Evolutionary conservation across 2,329 filamentous ascomycete genomes (phyloP).

Genomic region (Lachnellula cervina): DNA sequence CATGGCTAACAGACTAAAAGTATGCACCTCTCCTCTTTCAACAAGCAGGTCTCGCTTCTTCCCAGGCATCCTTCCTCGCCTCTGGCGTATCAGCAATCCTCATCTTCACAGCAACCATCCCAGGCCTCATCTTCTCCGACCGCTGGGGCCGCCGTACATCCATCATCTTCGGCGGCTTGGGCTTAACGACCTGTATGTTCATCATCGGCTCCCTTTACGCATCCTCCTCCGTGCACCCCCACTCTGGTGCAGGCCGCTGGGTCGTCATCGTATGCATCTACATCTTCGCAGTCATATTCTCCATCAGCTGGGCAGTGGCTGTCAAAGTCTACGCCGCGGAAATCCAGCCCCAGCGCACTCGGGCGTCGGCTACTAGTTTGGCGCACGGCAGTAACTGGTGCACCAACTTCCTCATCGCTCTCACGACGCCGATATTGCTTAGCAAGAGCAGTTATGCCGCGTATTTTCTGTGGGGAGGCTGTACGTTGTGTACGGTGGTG

Average conservation of each 20-base stretch:
- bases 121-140: conserved; percentile 51
- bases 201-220: conserved; percentile 51
- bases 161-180: conserved; percentile 48
- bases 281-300: conserved; percentile 43
- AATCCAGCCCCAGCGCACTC: conserved; percentile 51
- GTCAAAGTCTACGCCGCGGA: conserved; percentile 54
- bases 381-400: conserved; percentile 32
- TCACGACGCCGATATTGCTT: conserved; percentile 32
- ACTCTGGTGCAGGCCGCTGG: conserved; percentile 41
- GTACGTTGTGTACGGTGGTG: conserved; percentile 29
- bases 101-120: conserved; percentile 53
- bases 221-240: conserved; percentile 37
- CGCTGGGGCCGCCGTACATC: conserved; percentile 52
- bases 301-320: conserved; percentile 49
- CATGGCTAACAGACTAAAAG: conserved; percentile 27
- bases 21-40: conserved; percentile 58
- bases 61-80: conserved; percentile 53
- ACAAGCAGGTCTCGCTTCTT: conserved; percentile 52
- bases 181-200: conserved; percentile 46
- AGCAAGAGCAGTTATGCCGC: conserved; percentile 20
- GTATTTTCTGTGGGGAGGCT: conserved; percentile 34
- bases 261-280: conserved; percentile 47
- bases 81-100: conserved; percentile 56
- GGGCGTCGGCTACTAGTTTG: conserved; percentile 49
- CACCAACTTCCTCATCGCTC: conserved; percentile 29